phyloP scores from a whole-genome alignment of 2,329 filamentous ascomycete species.

The Blumeria graminis region DNA sequence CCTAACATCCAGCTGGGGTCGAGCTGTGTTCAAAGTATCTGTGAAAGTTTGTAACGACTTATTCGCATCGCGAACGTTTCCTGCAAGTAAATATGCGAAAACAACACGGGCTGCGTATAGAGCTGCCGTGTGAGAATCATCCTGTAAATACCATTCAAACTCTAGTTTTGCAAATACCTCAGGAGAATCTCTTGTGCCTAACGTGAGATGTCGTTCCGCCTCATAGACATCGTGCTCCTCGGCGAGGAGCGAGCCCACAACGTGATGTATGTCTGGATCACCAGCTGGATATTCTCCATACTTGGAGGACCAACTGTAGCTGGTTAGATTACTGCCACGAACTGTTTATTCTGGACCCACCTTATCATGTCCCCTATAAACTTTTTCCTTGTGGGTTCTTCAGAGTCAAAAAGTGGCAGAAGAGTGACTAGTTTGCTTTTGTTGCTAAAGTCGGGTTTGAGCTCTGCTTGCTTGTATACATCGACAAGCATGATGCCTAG shows the following conservation, averaged over 20 bases:
- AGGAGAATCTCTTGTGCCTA: constrained; percentile 75
- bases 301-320: constrained; percentile 52
- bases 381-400: constrained; percentile 81
- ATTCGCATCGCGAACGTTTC: constrained; percentile 76
- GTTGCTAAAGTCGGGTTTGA: constrained; percentile 48
- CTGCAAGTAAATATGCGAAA: constrained; percentile 72
- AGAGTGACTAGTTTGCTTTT: constrained; percentile 57
- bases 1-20: constrained; percentile 42
- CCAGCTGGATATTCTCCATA: constrained; percentile 73
- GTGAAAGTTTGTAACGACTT: constrained; percentile 58
- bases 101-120: constrained; percentile 69
- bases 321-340: constrained; percentile 2
- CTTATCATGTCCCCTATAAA: constrained; percentile 68
- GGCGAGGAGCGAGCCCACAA: constrained; percentile 69
- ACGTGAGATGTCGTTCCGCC: constrained; percentile 67
- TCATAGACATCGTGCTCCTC: constrained; percentile 84
- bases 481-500: constrained; percentile 71
- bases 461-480: constrained; percentile 68
- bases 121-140: constrained; percentile 69
- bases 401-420: constrained; percentile 53
- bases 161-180: constrained; percentile 61
- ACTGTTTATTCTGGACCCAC: constrained; percentile 20
- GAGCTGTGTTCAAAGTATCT: constrained; percentile 32
- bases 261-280: constrained; percentile 85
- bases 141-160: constrained; percentile 80